Evolutionary conservation across 2,329 filamentous ascomycete genomes (phyloP).

Genomic region (Cyphellophora attinorum): DNA sequence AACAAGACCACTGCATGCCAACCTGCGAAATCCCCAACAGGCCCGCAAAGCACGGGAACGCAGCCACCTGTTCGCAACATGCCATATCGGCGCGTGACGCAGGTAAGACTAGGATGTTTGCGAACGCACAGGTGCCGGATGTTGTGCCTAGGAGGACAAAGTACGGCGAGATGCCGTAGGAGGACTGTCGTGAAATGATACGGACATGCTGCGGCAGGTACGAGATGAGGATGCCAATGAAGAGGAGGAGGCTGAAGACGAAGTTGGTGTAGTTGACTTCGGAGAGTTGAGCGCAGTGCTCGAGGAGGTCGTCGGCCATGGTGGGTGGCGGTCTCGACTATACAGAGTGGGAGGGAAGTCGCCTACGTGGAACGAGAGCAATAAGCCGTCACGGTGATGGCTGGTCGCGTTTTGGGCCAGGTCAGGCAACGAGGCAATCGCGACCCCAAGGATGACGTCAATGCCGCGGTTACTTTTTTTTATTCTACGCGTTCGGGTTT

Average conservation of each 20-base stretch:
- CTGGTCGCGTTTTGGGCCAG: no score
- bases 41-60: constrained; percentile 74
- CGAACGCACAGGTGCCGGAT: constrained; percentile 77
- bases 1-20: constrained; percentile 84
- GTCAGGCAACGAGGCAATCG: no score
- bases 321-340: no score
- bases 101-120: constrained; percentile 85
- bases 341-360: no score
- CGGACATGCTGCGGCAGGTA: constrained; percentile 93
- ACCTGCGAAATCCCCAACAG: constrained; percentile 85
- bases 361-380: no score
- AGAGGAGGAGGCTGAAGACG: constrained; percentile 46
- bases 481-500: no score
- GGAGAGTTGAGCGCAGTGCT: constrained; percentile 7
- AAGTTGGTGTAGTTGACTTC: constrained; percentile 18
- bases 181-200: constrained; percentile 75
- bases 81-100: constrained; percentile 70
- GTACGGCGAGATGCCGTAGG: constrained; percentile 90
- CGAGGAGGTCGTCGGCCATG: no score
- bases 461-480: no score
- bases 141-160: constrained; percentile 92
- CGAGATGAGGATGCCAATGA: constrained; percentile 80
- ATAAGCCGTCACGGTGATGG: no score
- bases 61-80: constrained; percentile 75
- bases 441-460: no score